Evolutionary conservation across 2,329 filamentous ascomycete species (phyloP).

Genomic region (Lasiodiplodia theobromae): DNA sequence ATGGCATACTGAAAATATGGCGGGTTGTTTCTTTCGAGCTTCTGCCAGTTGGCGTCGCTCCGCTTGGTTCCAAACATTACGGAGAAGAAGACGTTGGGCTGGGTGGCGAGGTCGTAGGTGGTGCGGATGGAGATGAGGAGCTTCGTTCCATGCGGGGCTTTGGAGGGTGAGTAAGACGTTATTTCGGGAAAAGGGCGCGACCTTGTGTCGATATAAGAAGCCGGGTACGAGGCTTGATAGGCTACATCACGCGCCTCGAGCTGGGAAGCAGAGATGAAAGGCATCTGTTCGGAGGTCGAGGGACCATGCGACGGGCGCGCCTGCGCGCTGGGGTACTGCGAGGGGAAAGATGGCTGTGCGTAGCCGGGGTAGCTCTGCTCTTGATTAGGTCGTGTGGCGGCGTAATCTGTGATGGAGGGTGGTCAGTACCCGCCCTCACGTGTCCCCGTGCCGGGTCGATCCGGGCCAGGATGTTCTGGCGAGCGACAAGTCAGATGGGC

Average conservation of each 20-base stretch:
- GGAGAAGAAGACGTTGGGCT: slow-evolving; percentile 62
- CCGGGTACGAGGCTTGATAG: slow-evolving; percentile 56
- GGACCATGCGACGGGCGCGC: slow-evolving; percentile 59
- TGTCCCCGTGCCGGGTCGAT: slow-evolving; percentile 45
- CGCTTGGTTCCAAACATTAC: slow-evolving; percentile 82
- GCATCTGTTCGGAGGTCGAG: slow-evolving; percentile 50
- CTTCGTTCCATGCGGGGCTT: slow-evolving; percentile 70
- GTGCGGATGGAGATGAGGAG: slow-evolving; percentile 77
- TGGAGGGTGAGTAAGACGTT: slow-evolving; percentile 72
- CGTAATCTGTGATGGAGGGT: slow-evolving; percentile 60
- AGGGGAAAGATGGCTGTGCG: slow-evolving; percentile 57
- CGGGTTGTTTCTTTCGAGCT: slow-evolving; percentile 61
- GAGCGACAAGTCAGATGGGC: slow-evolving; percentile 47
- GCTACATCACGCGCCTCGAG: slow-evolving; percentile 58
- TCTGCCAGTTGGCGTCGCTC: slow-evolving; percentile 71
- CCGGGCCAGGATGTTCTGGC: slow-evolving; percentile 42
- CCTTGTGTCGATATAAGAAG: slow-evolving; percentile 62
- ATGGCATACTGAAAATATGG: slow-evolving; percentile 74
- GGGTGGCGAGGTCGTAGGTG: slow-evolving; percentile 73
- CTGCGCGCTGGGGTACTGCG: slow-evolving; percentile 57
- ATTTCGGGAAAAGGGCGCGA: slow-evolving; percentile 66
- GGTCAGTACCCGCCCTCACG: slow-evolving; percentile 53
- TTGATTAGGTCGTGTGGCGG: slow-evolving; percentile 67
- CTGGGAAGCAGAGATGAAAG: slow-evolving; percentile 50
- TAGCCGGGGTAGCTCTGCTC: slow-evolving; percentile 59